Evolutionary conservation across 768 basidiomycete species (phyloP).

Genomic region (Pholiota molesta): DNA sequence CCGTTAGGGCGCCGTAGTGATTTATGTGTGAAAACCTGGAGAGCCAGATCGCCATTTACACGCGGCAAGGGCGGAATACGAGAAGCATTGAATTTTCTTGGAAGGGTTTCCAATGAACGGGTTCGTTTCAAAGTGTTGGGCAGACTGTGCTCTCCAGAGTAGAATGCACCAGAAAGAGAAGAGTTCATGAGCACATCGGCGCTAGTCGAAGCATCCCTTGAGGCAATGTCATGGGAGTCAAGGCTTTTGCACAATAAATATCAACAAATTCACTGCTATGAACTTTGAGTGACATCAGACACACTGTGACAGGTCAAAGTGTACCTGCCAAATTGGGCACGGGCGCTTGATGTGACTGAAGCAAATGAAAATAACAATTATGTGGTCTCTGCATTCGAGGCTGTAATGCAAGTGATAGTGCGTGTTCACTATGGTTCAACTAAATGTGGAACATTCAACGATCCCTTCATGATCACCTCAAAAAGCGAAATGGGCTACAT

Average conservation of each 20-base stretch:
- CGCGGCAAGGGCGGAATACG: slow-evolving; percentile 42
- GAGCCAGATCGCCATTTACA: slow-evolving; percentile 50
- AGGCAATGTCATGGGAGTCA: background rate
- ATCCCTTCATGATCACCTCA: slow-evolving; percentile 30
- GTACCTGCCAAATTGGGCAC: background rate
- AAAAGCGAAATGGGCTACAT: slow-evolving; percentile 76
- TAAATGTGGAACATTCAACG: background rate
- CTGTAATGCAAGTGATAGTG: no score
- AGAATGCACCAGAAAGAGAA: slow-evolving; percentile 5
- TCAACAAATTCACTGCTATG: slow-evolving; percentile 8
- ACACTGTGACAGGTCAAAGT: background rate
- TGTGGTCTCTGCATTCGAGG: no score
- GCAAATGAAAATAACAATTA: background rate
- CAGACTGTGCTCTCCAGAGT: slow-evolving; percentile 1
- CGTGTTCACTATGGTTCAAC: background rate
- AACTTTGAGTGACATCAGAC: no score
- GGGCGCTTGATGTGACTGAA: background rate
- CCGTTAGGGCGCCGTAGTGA: slow-evolving; percentile 51
- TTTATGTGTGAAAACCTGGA: slow-evolving; percentile 72
- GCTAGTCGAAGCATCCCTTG: background rate
- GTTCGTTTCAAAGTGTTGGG: slow-evolving; percentile 23
- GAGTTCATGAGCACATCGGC: slow-evolving; percentile 21
- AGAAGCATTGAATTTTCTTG: slow-evolving; percentile 22
- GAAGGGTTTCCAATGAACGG: slow-evolving; percentile 20
- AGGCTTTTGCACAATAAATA: slow-evolving; percentile 12